Conservation (phyloP, 2,329 filamentous ascomycete genomes). For the Phyllosticta citriasiana region DNA sequence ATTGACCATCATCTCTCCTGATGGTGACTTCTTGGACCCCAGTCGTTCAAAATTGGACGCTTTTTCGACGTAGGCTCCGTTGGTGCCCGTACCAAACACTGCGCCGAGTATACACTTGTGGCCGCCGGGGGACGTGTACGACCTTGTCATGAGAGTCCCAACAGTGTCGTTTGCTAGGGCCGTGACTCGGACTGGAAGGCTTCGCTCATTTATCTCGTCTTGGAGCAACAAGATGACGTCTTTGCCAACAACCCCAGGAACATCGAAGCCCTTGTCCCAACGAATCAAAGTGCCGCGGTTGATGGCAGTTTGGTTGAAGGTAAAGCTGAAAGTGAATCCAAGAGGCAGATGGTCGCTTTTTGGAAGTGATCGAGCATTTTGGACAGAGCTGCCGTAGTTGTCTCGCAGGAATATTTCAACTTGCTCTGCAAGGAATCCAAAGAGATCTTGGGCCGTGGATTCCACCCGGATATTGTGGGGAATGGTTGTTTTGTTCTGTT, state of each 20-base stretch:
- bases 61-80: conserved; percentile 88
- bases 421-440: conserved; percentile 92
- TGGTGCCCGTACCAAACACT: conserved; percentile 90
- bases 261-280: conserved; percentile 98
- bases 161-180: conserved; percentile 91
- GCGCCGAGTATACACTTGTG: conserved; percentile 58
- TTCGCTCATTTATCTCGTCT: conserved; percentile 59
- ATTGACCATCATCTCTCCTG: conserved; percentile 69
- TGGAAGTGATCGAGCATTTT: neutral
- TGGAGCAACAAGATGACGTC: conserved; percentile 88
- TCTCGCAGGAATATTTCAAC: conserved; percentile 81
- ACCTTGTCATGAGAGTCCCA: conserved; percentile 80
- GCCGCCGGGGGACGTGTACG: conserved; percentile 76
- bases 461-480: conserved; percentile 86
- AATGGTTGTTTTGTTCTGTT: conserved; percentile 93
- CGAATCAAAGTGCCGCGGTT: conserved; percentile 86
- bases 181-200: conserved; percentile 74
- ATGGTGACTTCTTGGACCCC: neutral
- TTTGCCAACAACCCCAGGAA: conserved; percentile 78
- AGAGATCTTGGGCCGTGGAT: conserved; percentile 65
- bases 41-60: conserved; percentile 67
- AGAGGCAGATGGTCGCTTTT: conserved; percentile 54
- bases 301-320: conserved; percentile 85
- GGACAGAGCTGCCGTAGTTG: conserved; percentile 46
- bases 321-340: conserved; percentile 95